Evolutionary conservation across 257 asterid species (phyloP), one percentile per base, ranked within the genome.

Genomic region (Ophiorrhiza pumila): DNA sequence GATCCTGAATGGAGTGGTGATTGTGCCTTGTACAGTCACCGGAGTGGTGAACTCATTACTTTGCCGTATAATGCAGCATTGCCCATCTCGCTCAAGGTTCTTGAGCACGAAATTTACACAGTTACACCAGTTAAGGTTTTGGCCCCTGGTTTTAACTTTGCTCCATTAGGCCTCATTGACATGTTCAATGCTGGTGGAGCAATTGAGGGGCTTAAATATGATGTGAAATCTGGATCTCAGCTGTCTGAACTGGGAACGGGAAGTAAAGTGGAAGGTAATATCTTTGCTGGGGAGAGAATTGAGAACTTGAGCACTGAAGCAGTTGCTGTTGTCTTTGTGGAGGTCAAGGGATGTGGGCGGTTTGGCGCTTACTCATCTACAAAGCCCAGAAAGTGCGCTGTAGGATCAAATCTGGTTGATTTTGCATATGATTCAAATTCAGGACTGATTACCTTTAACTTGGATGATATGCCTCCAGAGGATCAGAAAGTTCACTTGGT

Each of bases 181-280:
- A 90, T 93, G 98, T 90, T 79, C 84, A 93, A 93, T 61, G 86
- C 86, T 0, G 93, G 97, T 32, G 97, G 96, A 53, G 96, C 98
- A 0, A 71, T 93, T 3, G 88, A 90, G 65, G 90, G 82, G 76
- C 85, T 89, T 34, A 73, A 78, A 35, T 90, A 90, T 13, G 83
- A 84, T 17, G 74, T 60, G 35, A 85, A 80, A 59, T 68, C 77
- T 8, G 86, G 82, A 25, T 81, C 88, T 23, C 63, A 72, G 10
- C 72, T 70, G 27, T 72, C 72, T 1, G 88, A 85, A 4, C 17
- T 81, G 1, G 88, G 60, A 42, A 47, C 13, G 17, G 85, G 68
- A 71, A 75, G 52, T 27, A 50, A 65, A 76, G 78, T 75, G 9
- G 78, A 80, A 80, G 77, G 69, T 31, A 69, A 58, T 55, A 45